Percentiles rank a stretch among this genome's conserved stretches.
Conservation (phyloP, 2,329 filamentous ascomycete species). For the Penicillium sp. region DNA sequence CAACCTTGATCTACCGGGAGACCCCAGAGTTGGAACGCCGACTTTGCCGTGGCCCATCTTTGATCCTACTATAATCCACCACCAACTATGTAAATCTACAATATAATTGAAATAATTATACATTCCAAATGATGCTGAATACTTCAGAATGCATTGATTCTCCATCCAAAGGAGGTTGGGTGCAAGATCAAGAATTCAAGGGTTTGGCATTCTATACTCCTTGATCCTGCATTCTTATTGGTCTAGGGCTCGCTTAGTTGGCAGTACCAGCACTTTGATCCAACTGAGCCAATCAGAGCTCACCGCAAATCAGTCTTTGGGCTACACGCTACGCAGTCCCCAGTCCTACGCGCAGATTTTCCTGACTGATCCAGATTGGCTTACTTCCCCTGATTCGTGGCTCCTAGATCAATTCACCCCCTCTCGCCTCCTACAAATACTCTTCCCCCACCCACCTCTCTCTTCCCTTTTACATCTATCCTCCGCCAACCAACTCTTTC, state of each 20-base stretch:
- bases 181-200: conserved; percentile 36
- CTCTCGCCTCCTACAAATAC: conserved; percentile 41
- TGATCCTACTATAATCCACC: conserved; percentile 27
- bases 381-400: conserved; percentile 19
- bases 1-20: conserved; percentile 29
- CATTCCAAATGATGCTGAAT: conserved; percentile 18
- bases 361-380: conserved; percentile 16
- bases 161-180: conserved; percentile 17
- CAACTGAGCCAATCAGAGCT: conserved; percentile 16
- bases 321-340: conserved; percentile 26
- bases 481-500: conserved; percentile 28
- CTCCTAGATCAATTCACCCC: conserved; percentile 36
- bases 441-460: conserved; percentile 38
- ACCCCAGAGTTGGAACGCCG: conserved; percentile 21
- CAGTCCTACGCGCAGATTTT: conserved; percentile 23
- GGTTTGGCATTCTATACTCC: conserved; percentile 27
- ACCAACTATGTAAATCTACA: conserved; percentile 16
- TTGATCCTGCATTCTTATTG: conserved; percentile 42
- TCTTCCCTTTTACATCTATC: conserved; percentile 38
- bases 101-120: conserved; percentile 9
- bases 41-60: conserved; percentile 22
- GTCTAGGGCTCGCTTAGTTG: conserved; percentile 37
- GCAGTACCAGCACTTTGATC: conserved; percentile 14
- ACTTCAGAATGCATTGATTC: conserved; percentile 16
- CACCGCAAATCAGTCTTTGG: conserved; percentile 30